Evolutionary conservation across 805 yeast genomes (phyloP).

Genomic region (Wickerhamomyces subpelliculosus): DNA sequence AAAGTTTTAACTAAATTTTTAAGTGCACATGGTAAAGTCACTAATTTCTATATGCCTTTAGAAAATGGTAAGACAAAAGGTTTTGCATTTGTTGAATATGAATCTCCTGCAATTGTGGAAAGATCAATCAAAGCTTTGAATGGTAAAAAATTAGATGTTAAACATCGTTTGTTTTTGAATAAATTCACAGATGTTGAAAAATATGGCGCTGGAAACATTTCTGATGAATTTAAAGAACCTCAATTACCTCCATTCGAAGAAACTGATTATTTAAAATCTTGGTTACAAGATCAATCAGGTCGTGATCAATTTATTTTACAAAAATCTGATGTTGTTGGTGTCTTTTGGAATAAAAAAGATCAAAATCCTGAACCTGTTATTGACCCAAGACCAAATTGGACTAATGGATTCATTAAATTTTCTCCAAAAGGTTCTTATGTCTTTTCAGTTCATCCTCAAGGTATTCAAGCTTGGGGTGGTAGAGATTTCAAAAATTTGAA

Average conservation of each 20-base stretch:
- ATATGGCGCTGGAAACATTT: constrained; percentile 56
- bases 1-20: constrained; percentile 83
- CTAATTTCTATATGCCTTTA: constrained; percentile 77
- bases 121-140: constrained; percentile 76
- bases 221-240: constrained; percentile 65
- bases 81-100: constrained; percentile 77
- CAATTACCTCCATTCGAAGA: constrained; percentile 62
- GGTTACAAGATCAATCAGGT: constrained; percentile 84
- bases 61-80: constrained; percentile 81
- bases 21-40: constrained; percentile 67
- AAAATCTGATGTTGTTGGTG: constrained; percentile 71
- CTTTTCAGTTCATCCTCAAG: constrained; percentile 86
- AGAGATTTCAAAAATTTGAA: constrained; percentile 62
- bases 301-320: constrained; percentile 89
- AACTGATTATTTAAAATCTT: constrained; percentile 76
- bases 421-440: constrained; percentile 91
- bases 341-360: constrained; percentile 76
- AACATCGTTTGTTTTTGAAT: constrained; percentile 84
- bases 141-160: constrained; percentile 88
- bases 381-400: constrained; percentile 79
- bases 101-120: constrained; percentile 56
- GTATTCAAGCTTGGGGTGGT: constrained; percentile 97
- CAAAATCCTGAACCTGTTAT: constrained; percentile 69
- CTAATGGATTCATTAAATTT: constrained; percentile 80
- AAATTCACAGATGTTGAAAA: constrained; percentile 76